A percentile compares a stretch with the other conserved stretches of the same genome.
These are phyloP conservation scores for Mycena belliarum DNA, from an alignment of 768 basidiomycete species.

Conservation along the genomic window DNA sequence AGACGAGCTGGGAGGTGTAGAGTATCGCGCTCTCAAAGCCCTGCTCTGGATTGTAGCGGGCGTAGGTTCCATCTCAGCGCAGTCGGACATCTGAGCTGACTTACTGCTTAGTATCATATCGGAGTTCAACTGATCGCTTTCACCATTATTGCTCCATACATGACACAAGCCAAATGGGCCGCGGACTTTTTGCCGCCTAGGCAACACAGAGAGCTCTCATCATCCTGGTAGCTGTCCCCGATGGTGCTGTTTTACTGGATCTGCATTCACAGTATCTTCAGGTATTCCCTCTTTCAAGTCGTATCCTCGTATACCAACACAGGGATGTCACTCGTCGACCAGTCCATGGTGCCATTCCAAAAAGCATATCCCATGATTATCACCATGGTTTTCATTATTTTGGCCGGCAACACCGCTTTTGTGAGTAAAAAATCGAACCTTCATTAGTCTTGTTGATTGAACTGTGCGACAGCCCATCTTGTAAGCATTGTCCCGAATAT, in stretches of 20 bases:
- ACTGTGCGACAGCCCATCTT: conserved; percentile 66
- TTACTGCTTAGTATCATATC: conserved; percentile 69
- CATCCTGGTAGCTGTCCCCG: conserved; percentile 74
- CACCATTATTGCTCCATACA: conserved; percentile 79
- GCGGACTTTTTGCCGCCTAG: conserved; percentile 59
- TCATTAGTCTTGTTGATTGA: not conserved
- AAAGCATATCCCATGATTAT: conserved; percentile 80
- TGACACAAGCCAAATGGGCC: conserved; percentile 61
- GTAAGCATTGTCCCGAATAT: conserved; percentile 48
- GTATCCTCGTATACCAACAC: conserved; percentile 89
- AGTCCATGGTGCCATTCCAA: conserved; percentile 92
- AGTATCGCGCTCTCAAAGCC: conserved; percentile 82
- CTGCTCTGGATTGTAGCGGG: conserved; percentile 77
- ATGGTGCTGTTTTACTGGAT: not conserved
- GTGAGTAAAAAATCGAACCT: conserved; percentile 52
- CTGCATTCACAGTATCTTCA: conserved; percentile 26
- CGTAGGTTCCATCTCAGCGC: conserved; percentile 44
- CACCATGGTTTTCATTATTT: conserved; percentile 68
- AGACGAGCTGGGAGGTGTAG: conserved; percentile 92
- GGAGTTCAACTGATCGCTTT: conserved; percentile 68
- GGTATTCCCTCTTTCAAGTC: conserved; percentile 86
- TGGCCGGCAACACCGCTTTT: conserved; percentile 93
- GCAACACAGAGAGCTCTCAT: conserved; percentile 53
- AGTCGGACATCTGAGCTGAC: not conserved
- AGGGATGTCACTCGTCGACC: conserved; percentile 84